Evolutionary conservation across 1,284 basidiomycete genomes (phyloP).

Genomic region (Apiotrichum domesticum): DNA sequence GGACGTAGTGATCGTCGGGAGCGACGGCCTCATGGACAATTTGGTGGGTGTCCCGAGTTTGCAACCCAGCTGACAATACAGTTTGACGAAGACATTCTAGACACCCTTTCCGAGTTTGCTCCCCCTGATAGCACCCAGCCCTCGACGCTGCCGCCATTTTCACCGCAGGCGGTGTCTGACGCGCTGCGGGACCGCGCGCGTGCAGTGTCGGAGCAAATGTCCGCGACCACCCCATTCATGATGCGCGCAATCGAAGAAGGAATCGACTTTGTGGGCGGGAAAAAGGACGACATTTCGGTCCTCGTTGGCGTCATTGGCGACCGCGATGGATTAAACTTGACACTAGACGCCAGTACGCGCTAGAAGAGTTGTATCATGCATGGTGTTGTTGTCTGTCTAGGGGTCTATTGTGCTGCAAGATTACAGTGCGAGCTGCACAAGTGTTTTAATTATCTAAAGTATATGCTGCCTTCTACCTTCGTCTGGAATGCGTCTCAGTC

Average conservation of each 20-base stretch:
- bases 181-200: slow-evolving; percentile 51
- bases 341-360: slow-evolving; percentile 6
- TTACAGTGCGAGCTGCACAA: no score
- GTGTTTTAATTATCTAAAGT: background rate
- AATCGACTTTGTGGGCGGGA: slow-evolving; percentile 49
- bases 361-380: slow-evolving; percentile 1
- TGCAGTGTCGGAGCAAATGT: slow-evolving; percentile 50
- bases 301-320: slow-evolving; percentile 44
- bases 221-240: slow-evolving; percentile 53
- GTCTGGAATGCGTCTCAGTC: background rate
- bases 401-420: background rate
- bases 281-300: slow-evolving; percentile 45
- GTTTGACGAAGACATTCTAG: slow-evolving; percentile 90
- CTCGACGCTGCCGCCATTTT: slow-evolving; percentile 40
- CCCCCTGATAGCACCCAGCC: slow-evolving; percentile 22
- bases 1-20: slow-evolving; percentile 84
- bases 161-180: slow-evolving; percentile 52
- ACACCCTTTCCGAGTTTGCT: slow-evolving; percentile 71
- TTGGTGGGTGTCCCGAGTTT: slow-evolving; percentile 47
- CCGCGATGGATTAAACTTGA: slow-evolving; percentile 17
- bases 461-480: no score
- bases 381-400: slow-evolving; percentile 12
- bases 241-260: slow-evolving; percentile 54
- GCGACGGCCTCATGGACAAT: slow-evolving; percentile 88
- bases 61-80: slow-evolving; percentile 8